Evolutionary conservation across 345 rosid species (phyloP).

Genomic region (Brassica incana): DNA sequence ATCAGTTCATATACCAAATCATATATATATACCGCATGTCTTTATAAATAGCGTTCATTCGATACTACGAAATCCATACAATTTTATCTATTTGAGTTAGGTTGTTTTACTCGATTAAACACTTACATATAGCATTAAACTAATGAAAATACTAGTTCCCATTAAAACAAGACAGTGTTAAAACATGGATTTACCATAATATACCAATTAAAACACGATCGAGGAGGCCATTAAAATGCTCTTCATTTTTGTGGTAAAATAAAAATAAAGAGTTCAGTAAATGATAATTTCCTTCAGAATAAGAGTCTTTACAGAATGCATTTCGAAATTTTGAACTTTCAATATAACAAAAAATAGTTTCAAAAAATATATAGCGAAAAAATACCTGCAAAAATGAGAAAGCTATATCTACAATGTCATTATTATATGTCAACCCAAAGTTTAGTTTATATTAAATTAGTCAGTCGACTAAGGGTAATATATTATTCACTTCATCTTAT

Average conservation of each 20-base stretch:
- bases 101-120: background rate
- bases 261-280: background rate
- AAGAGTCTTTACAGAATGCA: background rate
- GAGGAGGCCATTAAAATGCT: background rate
- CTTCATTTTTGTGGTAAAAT: background rate
- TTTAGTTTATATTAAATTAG: background rate
- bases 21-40: too few relatives aligned
- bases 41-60: too few relatives aligned
- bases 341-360: background rate
- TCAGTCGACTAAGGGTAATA: constrained; percentile 1
- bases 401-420: background rate
- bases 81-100: too few relatives aligned
- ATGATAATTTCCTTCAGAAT: background rate
- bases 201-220: background rate
- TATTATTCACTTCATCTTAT: background rate
- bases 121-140: background rate
- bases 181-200: background rate
- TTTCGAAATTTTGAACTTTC: background rate
- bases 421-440: background rate
- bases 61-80: too few relatives aligned
- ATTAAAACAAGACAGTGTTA: background rate
- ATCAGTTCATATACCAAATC: too few relatives aligned
- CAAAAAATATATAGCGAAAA: background rate
- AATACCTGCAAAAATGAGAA: background rate
- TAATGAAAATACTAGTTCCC: background rate